A percentile compares a stretch with the other conserved stretches of the same genome.
phyloP scores from a whole-genome alignment of 768 basidiomycete genomes.

The Termitomyces sp. region DNA sequence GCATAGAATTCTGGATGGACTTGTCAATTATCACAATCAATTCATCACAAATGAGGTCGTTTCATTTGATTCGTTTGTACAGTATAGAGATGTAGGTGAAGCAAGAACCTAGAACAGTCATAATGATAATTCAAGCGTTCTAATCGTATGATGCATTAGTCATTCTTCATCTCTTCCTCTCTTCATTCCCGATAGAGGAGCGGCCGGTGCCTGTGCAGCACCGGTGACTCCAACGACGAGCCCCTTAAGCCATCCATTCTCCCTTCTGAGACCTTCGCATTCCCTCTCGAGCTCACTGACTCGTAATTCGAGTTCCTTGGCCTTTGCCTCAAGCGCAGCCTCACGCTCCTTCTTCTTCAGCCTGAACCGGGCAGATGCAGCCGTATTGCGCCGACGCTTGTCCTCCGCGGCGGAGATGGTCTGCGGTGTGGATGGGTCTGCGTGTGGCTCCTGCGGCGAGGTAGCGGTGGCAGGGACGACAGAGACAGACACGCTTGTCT shows the following conservation, averaged over 20 bases:
- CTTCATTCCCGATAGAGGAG: conserved; percentile 13
- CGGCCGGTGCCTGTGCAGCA: conserved; percentile 40
- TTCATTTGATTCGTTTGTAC: neutral
- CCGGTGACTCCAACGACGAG: conserved; percentile 86
- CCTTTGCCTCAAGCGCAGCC: conserved; percentile 76
- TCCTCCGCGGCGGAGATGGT: conserved; percentile 64
- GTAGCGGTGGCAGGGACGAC: conserved; percentile 20
- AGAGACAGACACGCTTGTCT: conserved; percentile 32
- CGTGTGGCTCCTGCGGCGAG: conserved; percentile 21
- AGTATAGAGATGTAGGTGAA: too few species aligned
- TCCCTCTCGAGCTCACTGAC: conserved; percentile 85
- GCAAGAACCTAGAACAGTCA: neutral
- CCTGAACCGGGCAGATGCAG: conserved; percentile 89
- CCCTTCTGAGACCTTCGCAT: conserved; percentile 80
- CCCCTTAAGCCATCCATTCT: conserved; percentile 92
- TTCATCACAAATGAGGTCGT: too few species aligned
- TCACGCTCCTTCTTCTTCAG: conserved; percentile 96
- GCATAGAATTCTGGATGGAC: neutral
- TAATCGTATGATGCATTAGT: neutral
- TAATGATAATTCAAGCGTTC: conserved; percentile 5
- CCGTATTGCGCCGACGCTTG: conserved; percentile 91
- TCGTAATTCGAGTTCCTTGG: conserved; percentile 77
- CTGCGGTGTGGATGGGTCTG: conserved; percentile 19
- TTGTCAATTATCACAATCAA: too few species aligned
- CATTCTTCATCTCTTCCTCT: conserved; percentile 14